A percentile compares a stretch with the other conserved stretches of the same genome.
These are phyloP conservation scores for Calonectria fujianensis DNA, from an alignment of 2,329 filamentous ascomycete species.

Conservation along the genomic window DNA sequence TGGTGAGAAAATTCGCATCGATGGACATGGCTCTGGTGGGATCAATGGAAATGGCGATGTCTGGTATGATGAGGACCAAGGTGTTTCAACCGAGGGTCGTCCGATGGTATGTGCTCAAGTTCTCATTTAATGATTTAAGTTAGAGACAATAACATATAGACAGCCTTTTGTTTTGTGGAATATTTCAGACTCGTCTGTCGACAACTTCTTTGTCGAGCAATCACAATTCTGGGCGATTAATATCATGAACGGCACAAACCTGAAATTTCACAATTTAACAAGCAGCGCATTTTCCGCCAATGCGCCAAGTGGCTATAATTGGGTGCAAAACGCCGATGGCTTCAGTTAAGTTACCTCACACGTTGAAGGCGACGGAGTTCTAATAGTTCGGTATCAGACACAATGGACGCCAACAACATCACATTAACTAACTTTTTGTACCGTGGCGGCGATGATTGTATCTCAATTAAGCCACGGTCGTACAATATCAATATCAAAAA, in stretches of 20 bases:
- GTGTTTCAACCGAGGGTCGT: not conserved
- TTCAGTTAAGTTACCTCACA: not conserved
- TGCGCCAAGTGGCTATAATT: constrained; percentile 1
- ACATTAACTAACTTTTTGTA: not conserved
- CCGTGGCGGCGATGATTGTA: constrained; percentile 10
- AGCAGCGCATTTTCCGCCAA: constrained; percentile 6
- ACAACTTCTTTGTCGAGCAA: constrained; percentile 6
- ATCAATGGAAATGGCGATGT: constrained; percentile 14
- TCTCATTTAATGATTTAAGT: not conserved
- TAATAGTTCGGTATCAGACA: not conserved
- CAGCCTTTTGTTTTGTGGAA: constrained; percentile 14
- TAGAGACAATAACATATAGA: not conserved
- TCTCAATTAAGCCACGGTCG: constrained; percentile 2
- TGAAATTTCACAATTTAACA: constrained; percentile 13
- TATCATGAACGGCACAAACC: constrained; percentile 9
- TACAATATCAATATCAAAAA: not conserved
- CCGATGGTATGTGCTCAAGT: not conserved
- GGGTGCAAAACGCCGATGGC: constrained; percentile 5
- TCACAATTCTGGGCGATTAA: not conserved
- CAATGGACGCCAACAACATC: constrained; percentile 6
- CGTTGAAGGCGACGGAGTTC: not conserved
- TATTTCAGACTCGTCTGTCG: constrained; percentile 4
- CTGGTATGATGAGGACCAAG: constrained; percentile 9
- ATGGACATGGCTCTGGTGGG: constrained; percentile 2
- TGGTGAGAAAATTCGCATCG: not conserved